These are phyloP conservation scores for Starmerella asiatica DNA, from an alignment of 805 yeast species.

Conservation along the genomic window DNA sequence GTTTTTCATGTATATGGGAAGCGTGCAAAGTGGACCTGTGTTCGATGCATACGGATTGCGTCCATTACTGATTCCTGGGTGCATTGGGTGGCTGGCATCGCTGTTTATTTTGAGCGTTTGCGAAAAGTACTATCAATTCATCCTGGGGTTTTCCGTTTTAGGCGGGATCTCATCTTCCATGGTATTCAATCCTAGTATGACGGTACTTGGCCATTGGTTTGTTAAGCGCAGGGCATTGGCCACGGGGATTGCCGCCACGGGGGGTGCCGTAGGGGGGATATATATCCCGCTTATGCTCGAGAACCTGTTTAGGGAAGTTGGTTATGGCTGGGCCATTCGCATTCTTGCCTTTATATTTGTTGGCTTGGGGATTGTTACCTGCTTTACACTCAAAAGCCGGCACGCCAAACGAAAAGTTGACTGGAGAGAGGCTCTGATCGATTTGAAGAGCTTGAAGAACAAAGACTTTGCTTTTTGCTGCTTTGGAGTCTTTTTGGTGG, in stretches of 20 bases:
- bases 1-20: conserved; percentile 32
- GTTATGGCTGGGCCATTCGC: conserved; percentile 50
- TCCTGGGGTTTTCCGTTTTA: conserved; percentile 41
- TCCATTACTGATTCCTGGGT: conserved; percentile 34
- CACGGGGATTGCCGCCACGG: conserved; percentile 47
- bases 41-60: conserved; percentile 48
- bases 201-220: conserved; percentile 54
- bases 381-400: conserved; percentile 31
- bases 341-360: conserved; percentile 31
- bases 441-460: conserved; percentile 24
- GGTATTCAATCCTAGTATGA: conserved; percentile 41
- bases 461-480: conserved; percentile 22
- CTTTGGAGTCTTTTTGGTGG: conserved; percentile 30
- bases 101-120: conserved; percentile 41
- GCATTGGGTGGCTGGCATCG: conserved; percentile 35
- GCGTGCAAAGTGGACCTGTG: conserved; percentile 38
- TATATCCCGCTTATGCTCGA: conserved; percentile 44
- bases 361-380: conserved; percentile 23
- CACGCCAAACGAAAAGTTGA: conserved; percentile 12
- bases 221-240: conserved; percentile 42
- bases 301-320: conserved; percentile 34
- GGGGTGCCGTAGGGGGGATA: conserved; percentile 57
- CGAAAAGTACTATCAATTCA: conserved; percentile 42
- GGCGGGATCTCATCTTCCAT: conserved; percentile 36
- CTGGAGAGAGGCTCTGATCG: conserved; percentile 23